Evolutionary conservation across 2,329 filamentous ascomycete genomes (phyloP).

Genomic region (Exserohilum rostratum): DNA sequence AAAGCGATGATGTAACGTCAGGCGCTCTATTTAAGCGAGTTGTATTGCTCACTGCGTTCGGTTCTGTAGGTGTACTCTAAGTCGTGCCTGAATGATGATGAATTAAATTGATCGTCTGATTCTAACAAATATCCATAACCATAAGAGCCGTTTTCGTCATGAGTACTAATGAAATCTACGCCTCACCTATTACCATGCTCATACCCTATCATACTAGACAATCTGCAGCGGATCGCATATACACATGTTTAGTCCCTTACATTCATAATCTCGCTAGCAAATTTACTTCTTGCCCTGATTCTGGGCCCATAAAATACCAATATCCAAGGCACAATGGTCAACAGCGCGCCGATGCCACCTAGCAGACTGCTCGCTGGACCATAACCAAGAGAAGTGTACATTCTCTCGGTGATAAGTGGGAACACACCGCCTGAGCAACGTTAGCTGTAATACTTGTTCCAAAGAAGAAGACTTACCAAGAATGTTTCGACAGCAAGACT

Average conservation of each 20-base stretch:
- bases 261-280: slow-evolving; percentile 61
- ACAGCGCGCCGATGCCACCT: slow-evolving; percentile 68
- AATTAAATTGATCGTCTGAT: too few species aligned
- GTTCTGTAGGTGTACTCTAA: too few species aligned
- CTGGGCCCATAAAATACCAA: slow-evolving; percentile 77
- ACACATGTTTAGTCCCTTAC: slow-evolving; percentile 1
- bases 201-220: neutral
- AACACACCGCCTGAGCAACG: slow-evolving; percentile 66
- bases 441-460: slow-evolving; percentile 3
- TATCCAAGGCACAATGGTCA: slow-evolving; percentile 88
- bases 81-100: too few species aligned
- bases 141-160: too few species aligned
- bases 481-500: slow-evolving; percentile 85
- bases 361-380: slow-evolving; percentile 74
- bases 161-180: too few species aligned
- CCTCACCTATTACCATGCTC: neutral
- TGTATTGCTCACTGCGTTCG: neutral
- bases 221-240: neutral
- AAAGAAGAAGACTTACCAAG: slow-evolving; percentile 54
- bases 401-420: slow-evolving; percentile 73
- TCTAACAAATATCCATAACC: too few species aligned
- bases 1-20: slow-evolving; percentile 11
- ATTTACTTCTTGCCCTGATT: slow-evolving; percentile 77
- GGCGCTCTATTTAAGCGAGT: neutral
- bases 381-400: slow-evolving; percentile 76